Conservation (phyloP, 176 grass and related monocot genomes). For the Aegilops bicornis region DNA sequence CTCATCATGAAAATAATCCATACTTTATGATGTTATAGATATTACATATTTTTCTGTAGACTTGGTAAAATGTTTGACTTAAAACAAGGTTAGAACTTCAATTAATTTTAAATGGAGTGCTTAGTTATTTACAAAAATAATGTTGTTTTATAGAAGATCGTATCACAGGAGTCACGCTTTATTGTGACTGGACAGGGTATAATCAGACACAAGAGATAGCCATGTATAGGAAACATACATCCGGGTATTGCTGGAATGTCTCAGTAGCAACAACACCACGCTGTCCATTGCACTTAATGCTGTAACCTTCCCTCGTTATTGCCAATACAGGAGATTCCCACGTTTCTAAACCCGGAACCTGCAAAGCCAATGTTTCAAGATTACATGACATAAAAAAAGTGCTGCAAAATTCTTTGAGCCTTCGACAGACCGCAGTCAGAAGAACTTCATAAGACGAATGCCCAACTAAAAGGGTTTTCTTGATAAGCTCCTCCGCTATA, state of each 20-base stretch:
- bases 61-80: not conserved
- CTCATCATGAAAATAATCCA: too few species aligned
- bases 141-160: too few species aligned
- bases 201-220: not conserved
- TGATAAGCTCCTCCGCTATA: conserved; percentile 70
- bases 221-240: conserved; percentile 42
- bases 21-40: too few species aligned
- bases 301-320: conserved; percentile 89
- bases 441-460: too few species aligned
- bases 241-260: conserved; percentile 67
- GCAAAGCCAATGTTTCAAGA: conserved; percentile 17
- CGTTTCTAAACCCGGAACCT: conserved; percentile 80
- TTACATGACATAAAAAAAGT: conserved; percentile 1
- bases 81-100: too few species aligned
- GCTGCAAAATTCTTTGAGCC: not conserved
- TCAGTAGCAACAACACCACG: conserved; percentile 65
- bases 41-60: too few species aligned
- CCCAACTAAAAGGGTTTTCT: conserved; percentile 49
- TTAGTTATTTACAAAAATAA: too few species aligned
- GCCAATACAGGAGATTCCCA: conserved; percentile 82
- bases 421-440: too few species aligned
- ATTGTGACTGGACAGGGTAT: too few species aligned
- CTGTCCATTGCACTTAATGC: conserved; percentile 67
- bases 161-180: too few species aligned
- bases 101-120: too few species aligned